A percentile compares a stretch with the other conserved stretches of the same genome.
phyloP scores from a whole-genome alignment of 176 grass and related monocot species.

The Musa itinerans region DNA sequence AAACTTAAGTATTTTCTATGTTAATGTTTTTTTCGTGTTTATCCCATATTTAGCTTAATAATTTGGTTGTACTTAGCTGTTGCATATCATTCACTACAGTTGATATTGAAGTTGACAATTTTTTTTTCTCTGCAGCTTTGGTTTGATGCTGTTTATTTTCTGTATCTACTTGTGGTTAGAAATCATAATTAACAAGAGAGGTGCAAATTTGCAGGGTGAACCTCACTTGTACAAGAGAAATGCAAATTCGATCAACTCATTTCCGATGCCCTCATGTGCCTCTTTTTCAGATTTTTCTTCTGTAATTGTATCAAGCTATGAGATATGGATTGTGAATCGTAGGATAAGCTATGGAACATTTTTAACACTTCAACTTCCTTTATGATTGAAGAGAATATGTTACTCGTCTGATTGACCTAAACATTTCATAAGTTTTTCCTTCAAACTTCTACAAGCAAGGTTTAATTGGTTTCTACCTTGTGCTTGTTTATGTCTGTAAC shows the following conservation, averaged over 20 bases:
- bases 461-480: neutral
- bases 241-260: neutral
- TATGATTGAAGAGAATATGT: neutral
- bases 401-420: neutral
- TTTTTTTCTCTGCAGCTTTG: neutral
- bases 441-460: neutral
- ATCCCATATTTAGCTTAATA: neutral
- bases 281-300: neutral
- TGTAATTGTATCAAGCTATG: neutral
- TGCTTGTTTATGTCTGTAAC: neutral
- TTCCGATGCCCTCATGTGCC: neutral
- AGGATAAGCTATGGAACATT: neutral
- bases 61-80: neutral
- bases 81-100: neutral
- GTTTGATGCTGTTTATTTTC: neutral
- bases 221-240: too few relatives aligned
- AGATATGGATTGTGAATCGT: neutral
- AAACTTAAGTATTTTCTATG: neutral
- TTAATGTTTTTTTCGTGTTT: neutral
- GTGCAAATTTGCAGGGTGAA: too few relatives aligned
- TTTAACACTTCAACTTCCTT: neutral
- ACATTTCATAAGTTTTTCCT: neutral
- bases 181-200: neutral
- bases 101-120: too few relatives aligned
- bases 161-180: neutral